Base-by-base conservation (phyloP, 345 rosid species). In the Citrus cavaleriei region DNA sequence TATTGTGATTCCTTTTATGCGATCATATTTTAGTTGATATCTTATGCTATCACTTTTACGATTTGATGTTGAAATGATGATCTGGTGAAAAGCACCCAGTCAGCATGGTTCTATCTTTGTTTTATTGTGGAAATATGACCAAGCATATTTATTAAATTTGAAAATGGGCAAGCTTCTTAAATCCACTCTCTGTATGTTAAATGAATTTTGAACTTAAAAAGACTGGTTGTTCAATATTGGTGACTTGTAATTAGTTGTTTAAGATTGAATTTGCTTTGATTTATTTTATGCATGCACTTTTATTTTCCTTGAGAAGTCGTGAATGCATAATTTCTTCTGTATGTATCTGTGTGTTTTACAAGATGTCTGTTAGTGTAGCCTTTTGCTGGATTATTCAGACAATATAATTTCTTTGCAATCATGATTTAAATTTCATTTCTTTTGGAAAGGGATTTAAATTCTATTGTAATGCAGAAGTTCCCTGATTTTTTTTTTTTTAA, bases 401-500 rank as follows among this genome's bases (percentile, higher is more conserved):
- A 24, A 24, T 40, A 4, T 74, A 18, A 7, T 74, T 42, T 61
- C 25, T 49, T 38, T 61, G n/a, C 21, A 10, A 30, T 75, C 40
- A 12, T 62, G 72, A 65, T 76, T 51, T 35, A 12, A 24, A 76
- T 25, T 65, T 27, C n/a, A n/a, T 25, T 32, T 12, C 16, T 42
- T 42, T 42, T 12, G 49, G 49, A 42, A 42, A 42, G 49, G 49
- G 72, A 65, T 75, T 65, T 54, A 6, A 34, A 76, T 25, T 65
- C 38, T 18, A 16, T 25, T 34, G 7, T 73, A 55, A 42, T 61
- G 65, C 19, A 59, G 27, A 59, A 42, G 60, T 73, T 80, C 30
- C 24, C 32, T 49, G 42, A 22, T 80, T 42, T 42, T 7, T 62
- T 32, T 25, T 74, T 65, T 67, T 77, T 68, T 70, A 77, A 94